Percentiles rank a stretch among this genome's conserved stretches.
These are phyloP conservation scores for Calonectria hawksworthii DNA, from an alignment of 2,329 filamentous ascomycete genomes.

Conservation along the genomic window DNA sequence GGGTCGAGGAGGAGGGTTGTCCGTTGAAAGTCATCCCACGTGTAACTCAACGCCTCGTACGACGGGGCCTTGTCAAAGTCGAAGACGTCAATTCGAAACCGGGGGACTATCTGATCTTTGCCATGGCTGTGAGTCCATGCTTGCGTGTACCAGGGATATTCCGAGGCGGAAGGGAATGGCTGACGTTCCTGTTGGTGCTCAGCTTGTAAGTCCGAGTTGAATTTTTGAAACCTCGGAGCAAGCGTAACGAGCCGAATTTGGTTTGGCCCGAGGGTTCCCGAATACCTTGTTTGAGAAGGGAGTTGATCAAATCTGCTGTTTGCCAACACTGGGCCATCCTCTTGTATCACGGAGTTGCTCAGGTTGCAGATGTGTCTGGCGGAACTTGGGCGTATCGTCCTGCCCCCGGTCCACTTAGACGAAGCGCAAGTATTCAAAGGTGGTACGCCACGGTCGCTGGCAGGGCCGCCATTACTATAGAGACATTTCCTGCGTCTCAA, in stretches of 20 bases:
- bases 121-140: not conserved
- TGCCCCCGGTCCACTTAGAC: not conserved
- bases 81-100: slow-evolving; percentile 13
- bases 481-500: not conserved
- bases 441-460: not conserved
- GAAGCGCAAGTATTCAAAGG: not conserved
- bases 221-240: slow-evolving; percentile 1
- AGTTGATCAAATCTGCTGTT: not conserved
- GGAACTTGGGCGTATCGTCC: not conserved
- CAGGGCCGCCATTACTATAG: not conserved
- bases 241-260: slow-evolving; percentile 11
- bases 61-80: slow-evolving; percentile 12
- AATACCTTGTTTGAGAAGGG: not conserved
- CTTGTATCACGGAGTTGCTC: not conserved
- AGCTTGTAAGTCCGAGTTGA: not conserved
- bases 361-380: not conserved
- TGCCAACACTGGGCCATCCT: not conserved
- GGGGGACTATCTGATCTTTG: not conserved
- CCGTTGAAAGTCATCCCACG: slow-evolving; percentile 18
- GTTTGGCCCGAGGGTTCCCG: not conserved
- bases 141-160: slow-evolving; percentile 6
- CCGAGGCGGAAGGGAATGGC: not conserved
- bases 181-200: not conserved
- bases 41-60: slow-evolving; percentile 14
- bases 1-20: not conserved